Percentiles rank a stretch among this genome's conserved stretches.
Conservation (phyloP, 2,329 filamentous ascomycete species). For the Stachybotrys chartarum region DNA sequence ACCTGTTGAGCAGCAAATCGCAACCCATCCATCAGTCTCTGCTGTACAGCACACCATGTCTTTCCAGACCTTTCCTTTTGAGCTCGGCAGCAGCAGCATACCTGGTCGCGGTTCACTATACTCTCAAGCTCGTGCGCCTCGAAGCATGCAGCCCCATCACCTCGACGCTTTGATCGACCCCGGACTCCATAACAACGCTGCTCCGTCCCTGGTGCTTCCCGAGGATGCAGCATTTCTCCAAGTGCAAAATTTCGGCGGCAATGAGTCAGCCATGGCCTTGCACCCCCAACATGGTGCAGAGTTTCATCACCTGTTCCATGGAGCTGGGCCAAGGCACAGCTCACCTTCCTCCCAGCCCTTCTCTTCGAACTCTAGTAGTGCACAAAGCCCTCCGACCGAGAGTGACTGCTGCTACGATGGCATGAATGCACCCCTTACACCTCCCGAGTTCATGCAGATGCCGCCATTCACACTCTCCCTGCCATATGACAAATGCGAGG, state of each 20-base stretch:
- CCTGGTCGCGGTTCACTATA: neutral
- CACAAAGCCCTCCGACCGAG: constrained; percentile 30
- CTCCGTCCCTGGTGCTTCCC: neutral
- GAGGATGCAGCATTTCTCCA: neutral
- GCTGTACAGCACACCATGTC: too few species aligned
- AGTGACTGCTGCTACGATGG: constrained; percentile 26
- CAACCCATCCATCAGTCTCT: too few species aligned
- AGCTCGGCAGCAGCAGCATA: neutral
- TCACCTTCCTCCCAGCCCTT: constrained; percentile 31
- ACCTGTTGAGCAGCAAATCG: too few species aligned
- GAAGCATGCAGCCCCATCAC: neutral
- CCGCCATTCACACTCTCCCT: constrained; percentile 14
- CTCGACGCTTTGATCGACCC: neutral
- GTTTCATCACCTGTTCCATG: neutral
- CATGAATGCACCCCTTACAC: constrained; percentile 26
- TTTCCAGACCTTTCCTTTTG: neutral
- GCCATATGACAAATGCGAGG: neutral
- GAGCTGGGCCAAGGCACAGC: constrained; percentile 8
- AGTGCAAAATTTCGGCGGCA: neutral
- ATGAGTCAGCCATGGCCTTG: neutral
- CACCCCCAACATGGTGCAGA: neutral
- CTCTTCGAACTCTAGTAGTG: constrained; percentile 27
- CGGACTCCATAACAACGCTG: neutral
- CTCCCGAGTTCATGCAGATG: constrained; percentile 23
- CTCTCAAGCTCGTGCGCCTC: neutral